Evolutionary conservation across 345 rosid species (phyloP), one percentile per base, ranked within the genome.

Genomic region (Odontarrhena argentea): DNA sequence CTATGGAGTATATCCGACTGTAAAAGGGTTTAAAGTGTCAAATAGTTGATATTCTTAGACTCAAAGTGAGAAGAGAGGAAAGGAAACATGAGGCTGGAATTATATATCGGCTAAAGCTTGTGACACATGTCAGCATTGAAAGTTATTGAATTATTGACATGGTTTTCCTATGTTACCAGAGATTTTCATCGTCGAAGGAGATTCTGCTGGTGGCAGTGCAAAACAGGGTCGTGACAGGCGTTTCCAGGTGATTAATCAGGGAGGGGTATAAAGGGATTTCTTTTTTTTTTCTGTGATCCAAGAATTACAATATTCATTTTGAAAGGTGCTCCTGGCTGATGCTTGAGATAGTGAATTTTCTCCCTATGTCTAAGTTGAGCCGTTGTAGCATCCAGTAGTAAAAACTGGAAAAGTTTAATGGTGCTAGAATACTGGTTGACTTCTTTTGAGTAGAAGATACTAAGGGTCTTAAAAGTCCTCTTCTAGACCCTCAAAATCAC

Each of bases 151-250:
- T 22, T 12, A 44, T 11, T 66, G 67, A 59, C 37, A 12, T 59
- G 24, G 14, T 40, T 51, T 45, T 25, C 46, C 43, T 51, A 13
- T 65, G 40, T 14, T 56, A 48, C 42, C 77, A 94, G 97, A 94
- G 78, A 94, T 91, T 69, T 91, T 94, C 76, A 94, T 94, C 61
- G 99, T 94, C 46, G 99, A 94, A 80, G 99, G 99, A 52, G 97
- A 94, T 80, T 94, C 97, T 9, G 99, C 97, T 45, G 99, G 99
- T 46, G 97, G 97, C 68, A 94, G 99, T 73, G 99, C 99, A 44
- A 94, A 94, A 82, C 99, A 91, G 71, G 99, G 99, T 35, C 97
- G 97, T 60, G 97, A 94, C 81, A 85, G 99, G 73, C 88, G 96
- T 46, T 91, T 91, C 78, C 99, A 94, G 88, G 99, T 91, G 37